Base-by-base conservation (phyloP, 2,329 filamentous ascomycete genomes). In the Seiridium cupressi region DNA sequence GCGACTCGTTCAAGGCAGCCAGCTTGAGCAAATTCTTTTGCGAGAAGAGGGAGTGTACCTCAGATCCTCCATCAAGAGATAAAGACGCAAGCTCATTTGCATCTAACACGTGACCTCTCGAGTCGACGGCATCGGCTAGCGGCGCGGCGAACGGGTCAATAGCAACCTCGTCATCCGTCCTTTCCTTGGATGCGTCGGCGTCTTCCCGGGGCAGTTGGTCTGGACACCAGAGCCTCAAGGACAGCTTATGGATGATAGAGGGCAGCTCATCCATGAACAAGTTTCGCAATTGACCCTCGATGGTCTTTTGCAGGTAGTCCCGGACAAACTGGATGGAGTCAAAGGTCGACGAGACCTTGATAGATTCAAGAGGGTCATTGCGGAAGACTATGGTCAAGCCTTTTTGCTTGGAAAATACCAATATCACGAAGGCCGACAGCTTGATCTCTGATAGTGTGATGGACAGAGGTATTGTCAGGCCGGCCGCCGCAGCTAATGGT, bases 311-410 rank as follows among this genome's bases (percentile, higher is more conserved):
- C 60, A 99, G 80, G 74, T 98, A 98, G 75, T 99, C 93, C 67
- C 95, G 90, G 63, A 99, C 95, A 72, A 99, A 99, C 49, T 95
- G 94, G 70, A 99, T 99, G 10, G 94, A 97, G 79, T 99, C 95
- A 76, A 99, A 99, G 49, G 95, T 99, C 66, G 94, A 98, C 1
- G 94, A 98, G 66, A 99, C 95, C 79, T 97, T 98, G 70, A 99
- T 87, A 4, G 94, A 97, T 74, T 99, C 95, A 63, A 99, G 87
- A 4, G 95, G 95, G 73, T 99, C 95, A 84, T 99, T 98, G 69
- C 95, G 89, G 74, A 99, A 99, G 49, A 99, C 95, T 53, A 99
- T 83, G 1, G 95, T 99, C 60, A 99, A 84, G 26, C 95, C 95
- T 73, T 99, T 99, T 77, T 97, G 93, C 73, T 93, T 94, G 3